Percentiles rank a stretch among this genome's conserved stretches.
Conservation (phyloP, 2,329 filamentous ascomycete genomes). For the Botryotinia globosa region DNA sequence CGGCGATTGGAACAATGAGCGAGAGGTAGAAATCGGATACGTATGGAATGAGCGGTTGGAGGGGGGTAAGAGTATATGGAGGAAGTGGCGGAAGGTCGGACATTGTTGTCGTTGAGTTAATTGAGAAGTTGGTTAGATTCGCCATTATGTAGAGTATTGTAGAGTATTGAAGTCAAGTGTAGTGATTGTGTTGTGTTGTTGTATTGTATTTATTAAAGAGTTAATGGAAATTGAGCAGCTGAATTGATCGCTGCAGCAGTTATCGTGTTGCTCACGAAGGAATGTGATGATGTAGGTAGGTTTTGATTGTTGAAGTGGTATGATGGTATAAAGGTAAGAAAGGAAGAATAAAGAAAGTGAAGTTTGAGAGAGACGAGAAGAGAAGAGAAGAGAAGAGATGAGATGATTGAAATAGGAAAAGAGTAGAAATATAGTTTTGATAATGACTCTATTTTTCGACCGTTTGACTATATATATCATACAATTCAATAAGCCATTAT, state of each 20-base stretch:
- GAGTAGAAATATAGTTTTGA: background rate
- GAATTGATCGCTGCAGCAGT: conserved; percentile 31
- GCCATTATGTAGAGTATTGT: conserved; percentile 38
- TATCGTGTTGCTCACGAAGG: conserved; percentile 39
- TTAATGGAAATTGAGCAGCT: background rate
- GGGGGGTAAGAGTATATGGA: conserved; percentile 68
- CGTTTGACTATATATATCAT: background rate
- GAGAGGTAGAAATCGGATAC: conserved; percentile 79
- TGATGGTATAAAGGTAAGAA: conserved; percentile 9
- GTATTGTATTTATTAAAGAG: conserved; percentile 2
- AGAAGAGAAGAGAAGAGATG: too few relatives aligned
- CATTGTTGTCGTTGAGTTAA: conserved; percentile 38
- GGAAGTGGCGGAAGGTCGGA: conserved; percentile 80
- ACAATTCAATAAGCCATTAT: background rate
- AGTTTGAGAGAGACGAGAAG: background rate
- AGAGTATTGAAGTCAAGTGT: too few relatives aligned
- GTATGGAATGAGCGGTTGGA: conserved; percentile 70
- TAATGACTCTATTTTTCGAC: background rate
- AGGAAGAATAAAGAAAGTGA: conserved; percentile 3
- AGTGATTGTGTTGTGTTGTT: background rate
- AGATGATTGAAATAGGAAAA: background rate
- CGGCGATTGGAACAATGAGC: conserved; percentile 71
- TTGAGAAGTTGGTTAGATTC: conserved; percentile 47
- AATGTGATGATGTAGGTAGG: conserved; percentile 24
- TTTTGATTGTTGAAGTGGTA: conserved; percentile 6